Base-by-base conservation (phyloP, 2,329 filamentous ascomycete species). In the Elsinoe australis region DNA sequence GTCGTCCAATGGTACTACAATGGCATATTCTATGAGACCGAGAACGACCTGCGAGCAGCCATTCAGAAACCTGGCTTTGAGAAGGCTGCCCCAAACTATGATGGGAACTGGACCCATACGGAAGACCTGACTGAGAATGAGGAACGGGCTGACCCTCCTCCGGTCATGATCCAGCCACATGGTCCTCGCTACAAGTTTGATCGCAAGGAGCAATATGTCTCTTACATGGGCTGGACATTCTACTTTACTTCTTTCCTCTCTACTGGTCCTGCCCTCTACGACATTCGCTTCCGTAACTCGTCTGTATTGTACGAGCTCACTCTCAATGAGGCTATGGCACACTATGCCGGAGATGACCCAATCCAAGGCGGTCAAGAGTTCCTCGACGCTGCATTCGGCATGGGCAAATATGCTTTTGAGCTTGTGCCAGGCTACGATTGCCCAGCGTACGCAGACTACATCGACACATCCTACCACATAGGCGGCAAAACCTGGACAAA, bases 171-270 rank as follows among this genome's bases (percentile, higher is more conserved):
- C 15, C 59, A 69, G 46, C 64, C 67, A 17, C 64, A 64, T 38
- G 67, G 68, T 4, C 59, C 65, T 35, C 56, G 67, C 3, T 67
- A 64, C 52, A 57, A 56, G 32, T 53, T 76, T 10, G 74, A 76
- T 52, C 49, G 53, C 21, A 58, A 68, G 28, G 58, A 71, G 50
- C 64, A 67, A 42, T 76, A 71, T 52, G 64, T 78, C 28, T 69
- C 71, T 50, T 77, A 70, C 65, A 70, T 76, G 61, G 73, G 71
- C 14, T 78, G 71, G 61, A 65, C 67, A 3, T 76, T 77, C 58
- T 77, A 74, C 59, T 61, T 75, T 17, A 60, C 67, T 8, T 69
- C 67, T 52, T 65, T 65, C 4, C 67, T 67, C 32, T 62, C 67
- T 2, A 66, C 70, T 1, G 73, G 71, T 1, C 53, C 75, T 7